A percentile compares a stretch with the other conserved stretches of the same genome.
These are phyloP conservation scores for Corylus avellana DNA, from an alignment of 306 rosid species.

Conservation along the genomic window DNA sequence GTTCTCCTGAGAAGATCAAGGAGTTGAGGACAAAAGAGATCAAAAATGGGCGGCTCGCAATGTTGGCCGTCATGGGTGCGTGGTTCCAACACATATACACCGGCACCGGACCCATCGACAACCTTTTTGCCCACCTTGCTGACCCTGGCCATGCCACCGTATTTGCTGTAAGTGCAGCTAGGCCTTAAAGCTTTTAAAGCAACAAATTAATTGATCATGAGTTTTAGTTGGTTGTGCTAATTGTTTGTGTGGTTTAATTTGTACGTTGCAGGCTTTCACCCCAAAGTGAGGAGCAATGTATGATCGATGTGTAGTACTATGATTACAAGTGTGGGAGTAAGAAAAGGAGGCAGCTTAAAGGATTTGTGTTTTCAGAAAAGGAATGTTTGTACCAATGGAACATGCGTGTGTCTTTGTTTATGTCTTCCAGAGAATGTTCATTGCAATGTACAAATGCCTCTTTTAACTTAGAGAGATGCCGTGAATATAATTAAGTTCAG, in stretches of 20 bases:
- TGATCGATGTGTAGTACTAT: neutral
- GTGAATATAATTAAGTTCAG: constrained; percentile 36
- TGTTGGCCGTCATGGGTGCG: constrained; percentile 83
- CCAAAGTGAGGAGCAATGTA: constrained; percentile 48
- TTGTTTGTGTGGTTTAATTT: neutral
- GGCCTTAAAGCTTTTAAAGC: neutral
- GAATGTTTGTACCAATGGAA: constrained; percentile 35
- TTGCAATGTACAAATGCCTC: constrained; percentile 51
- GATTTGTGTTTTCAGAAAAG: constrained; percentile 17
- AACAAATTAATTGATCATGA: neutral
- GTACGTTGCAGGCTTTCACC: constrained; percentile 60
- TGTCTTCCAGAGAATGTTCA: constrained; percentile 39
- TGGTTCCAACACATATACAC: constrained; percentile 84
- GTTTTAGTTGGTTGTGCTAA: constrained; percentile 16
- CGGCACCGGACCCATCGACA: constrained; percentile 75
- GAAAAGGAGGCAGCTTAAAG: constrained; percentile 4
- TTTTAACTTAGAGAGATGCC: constrained; percentile 30
- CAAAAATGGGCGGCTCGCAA: constrained; percentile 71
- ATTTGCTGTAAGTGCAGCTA: constrained; percentile 49
- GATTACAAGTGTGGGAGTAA: constrained; percentile 26
- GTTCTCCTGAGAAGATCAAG: constrained; percentile 69
- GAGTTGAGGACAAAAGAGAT: constrained; percentile 81
- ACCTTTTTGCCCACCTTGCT: constrained; percentile 81
- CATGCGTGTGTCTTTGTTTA: constrained; percentile 27
- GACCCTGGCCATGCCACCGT: constrained; percentile 81